These are phyloP conservation scores for Cornus controversa DNA, from an alignment of 148 eudicot species.

Conservation along the genomic window DNA sequence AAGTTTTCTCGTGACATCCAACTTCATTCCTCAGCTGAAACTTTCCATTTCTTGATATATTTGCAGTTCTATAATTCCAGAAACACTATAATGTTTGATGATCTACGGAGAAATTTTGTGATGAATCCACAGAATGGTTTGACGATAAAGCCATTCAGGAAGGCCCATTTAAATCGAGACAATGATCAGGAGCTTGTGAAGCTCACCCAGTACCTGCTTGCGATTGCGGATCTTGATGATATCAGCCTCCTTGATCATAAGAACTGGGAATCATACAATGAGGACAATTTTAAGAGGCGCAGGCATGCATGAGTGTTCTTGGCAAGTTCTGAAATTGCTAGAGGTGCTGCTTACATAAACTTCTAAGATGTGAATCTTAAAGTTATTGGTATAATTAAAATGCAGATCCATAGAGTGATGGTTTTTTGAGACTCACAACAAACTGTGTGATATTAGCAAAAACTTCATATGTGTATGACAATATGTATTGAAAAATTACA, in stretches of 20 bases:
- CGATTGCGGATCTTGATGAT: slow-evolving; percentile 87
- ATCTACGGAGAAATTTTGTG: slow-evolving; percentile 83
- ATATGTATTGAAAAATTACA: neutral
- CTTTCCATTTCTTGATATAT: slow-evolving; percentile 7
- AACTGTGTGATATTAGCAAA: too few species aligned
- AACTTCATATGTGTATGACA: neutral
- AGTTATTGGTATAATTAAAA: neutral
- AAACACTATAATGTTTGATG: slow-evolving; percentile 98
- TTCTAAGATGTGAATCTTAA: neutral
- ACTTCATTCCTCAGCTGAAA: neutral
- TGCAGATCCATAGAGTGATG: neutral
- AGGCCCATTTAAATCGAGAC: slow-evolving; percentile 76
- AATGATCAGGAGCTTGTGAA: slow-evolving; percentile 84
- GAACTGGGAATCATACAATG: slow-evolving; percentile 67
- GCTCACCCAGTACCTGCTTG: slow-evolving; percentile 90
- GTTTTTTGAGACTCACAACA: neutral
- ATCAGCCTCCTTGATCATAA: slow-evolving; percentile 71
- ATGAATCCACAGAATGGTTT: slow-evolving; percentile 98
- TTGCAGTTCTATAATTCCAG: slow-evolving; percentile 77
- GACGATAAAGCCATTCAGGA: slow-evolving; percentile 83
- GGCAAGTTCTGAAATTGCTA: neutral
- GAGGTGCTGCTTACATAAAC: neutral
- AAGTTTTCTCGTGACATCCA: neutral
- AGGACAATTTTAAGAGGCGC: slow-evolving; percentile 64
- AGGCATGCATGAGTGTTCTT: slow-evolving; percentile 46